Evolutionary conservation across 164 flowering plant species (phyloP), one percentile per base, ranked within the genome.

Genomic region (Dillenia suffruticosa): DNA sequence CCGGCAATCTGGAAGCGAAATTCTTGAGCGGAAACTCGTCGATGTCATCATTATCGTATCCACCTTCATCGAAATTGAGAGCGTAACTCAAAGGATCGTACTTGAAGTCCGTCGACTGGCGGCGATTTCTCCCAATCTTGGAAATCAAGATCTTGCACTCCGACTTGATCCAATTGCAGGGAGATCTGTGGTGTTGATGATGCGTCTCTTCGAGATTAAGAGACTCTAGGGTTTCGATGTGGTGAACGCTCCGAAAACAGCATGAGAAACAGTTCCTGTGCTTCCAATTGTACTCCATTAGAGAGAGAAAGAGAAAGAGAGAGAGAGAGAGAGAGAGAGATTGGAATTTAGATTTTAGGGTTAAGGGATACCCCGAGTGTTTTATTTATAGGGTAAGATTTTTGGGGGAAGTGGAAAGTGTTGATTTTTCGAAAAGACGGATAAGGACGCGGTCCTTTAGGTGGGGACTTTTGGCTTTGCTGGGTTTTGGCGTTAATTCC

Each of bases 21-120:
- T 64, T 65, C 51, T 66, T 57, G 46, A 69, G 14, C 10, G 71
- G 76, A 13, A 57, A 53, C 43, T 77, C 83, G n/a, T 72, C 83
- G 15, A 12, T 43, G 1, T 49, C 50, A 44, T 40, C 60, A 5
- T 70, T 57, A 44, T 50, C 51, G 10, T 12, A n/a, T 2, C 73
- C 40, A 32, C 40, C 82, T 12, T 84, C 82, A 22, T 81, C 84
- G 66, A 84, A 84, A 32, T 84, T 84, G 16, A 81, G 73, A 17
- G 84, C 71, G 72, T 84, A 84, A 57, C 86, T 84, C 49, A 75
- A 51, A 8, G 89, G 83, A 49, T 84, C 89, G 76, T 84, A 84
- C 55, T 77, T 66, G 70, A 78, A 79, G 57, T 80, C 86, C 0
- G 59, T 59, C 16, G 86, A 76, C 12, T 71, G 67, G 46, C 72